Evolutionary conservation across 352 stramenopile genomes (phyloP), one percentile per base, ranked within the genome.

Genomic region (Pythium chondricola): DNA sequence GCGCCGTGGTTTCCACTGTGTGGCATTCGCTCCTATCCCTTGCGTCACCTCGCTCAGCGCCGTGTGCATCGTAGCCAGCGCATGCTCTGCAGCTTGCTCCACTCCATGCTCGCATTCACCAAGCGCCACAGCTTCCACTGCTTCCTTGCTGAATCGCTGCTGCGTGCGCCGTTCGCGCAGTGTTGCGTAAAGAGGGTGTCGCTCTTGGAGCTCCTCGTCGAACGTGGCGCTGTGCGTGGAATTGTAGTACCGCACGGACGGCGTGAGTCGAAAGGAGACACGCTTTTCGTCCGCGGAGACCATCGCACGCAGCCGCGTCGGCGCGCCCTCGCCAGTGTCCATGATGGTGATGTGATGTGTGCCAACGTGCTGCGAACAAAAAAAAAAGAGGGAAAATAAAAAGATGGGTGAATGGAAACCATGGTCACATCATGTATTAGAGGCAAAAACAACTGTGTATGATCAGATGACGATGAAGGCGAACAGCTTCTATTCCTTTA

Each of bases 241-340:
- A 24, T 51, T 50, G 27, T 51, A 58, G 50, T 58, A 58, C 17
- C 50, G 50, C 22, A 58, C 50, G n/a, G 32, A 35, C n/a, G 50
- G 50, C 41, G 50, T 58, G 41, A 37, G 27, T 31, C 50, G 50
- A 42, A 58, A 58, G 32, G 32, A 44, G 22, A 58, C 50, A 33
- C 42, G 50, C 50, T 58, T 49, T 17, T 50, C 50, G 32, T 45
- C 50, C 32, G 50, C 33, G 33, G 27, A 50, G 33, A 22, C 39
- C 2, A 44, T 41, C 2, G 32, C 41, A 18, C 42, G 49, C 21
- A 22, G 20, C n/a, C n/a, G 6, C 36, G 36, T 6, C 8, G 32
- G 32, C 17, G 20, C 32, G 32, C 32, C 32, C 14, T 17, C 9
- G 21, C 26, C 25, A 27, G 26, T 32, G 22, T 20, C 31, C 17